phyloP scores from a whole-genome alignment of 768 basidiomycete genomes.

The Amanita inopinata region DNA sequence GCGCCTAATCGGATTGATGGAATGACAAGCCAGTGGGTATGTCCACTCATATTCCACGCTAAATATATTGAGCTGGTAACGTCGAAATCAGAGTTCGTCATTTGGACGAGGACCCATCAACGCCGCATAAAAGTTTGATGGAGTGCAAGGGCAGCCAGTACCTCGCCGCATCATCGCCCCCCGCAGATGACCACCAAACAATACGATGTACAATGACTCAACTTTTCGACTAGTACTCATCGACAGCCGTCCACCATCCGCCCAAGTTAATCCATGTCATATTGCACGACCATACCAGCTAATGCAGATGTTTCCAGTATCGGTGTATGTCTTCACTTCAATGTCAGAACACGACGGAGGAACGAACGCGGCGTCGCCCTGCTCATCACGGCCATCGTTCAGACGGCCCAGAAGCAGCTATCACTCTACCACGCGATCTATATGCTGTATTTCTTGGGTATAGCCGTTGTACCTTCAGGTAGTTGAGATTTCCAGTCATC shows the following conservation, averaged over 20 bases:
- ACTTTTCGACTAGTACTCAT: background rate
- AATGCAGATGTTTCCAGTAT: conserved; percentile 6
- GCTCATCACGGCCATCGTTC: conserved; percentile 10
- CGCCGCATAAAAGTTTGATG: too few species aligned
- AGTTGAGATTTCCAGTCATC: background rate
- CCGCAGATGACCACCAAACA: too few species aligned
- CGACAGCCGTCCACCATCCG: background rate
- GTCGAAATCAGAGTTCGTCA: too few species aligned
- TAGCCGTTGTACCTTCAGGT: conserved; percentile 7
- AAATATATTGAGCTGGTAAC: too few species aligned
- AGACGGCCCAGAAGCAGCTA: conserved; percentile 7
- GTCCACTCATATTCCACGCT: too few species aligned
- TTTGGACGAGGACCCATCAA: too few species aligned
- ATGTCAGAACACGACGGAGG: background rate
- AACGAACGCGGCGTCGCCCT: conserved; percentile 3
- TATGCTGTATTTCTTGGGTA: conserved; percentile 10
- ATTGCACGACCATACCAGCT: background rate
- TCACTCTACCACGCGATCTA: conserved; percentile 11
- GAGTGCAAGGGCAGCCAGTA: too few species aligned
- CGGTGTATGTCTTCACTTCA: conserved; percentile 3
- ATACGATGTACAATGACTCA: too few species aligned
- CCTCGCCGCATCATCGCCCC: too few species aligned
- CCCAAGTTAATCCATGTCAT: background rate
- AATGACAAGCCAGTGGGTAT: too few species aligned
- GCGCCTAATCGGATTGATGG: too few species aligned